Evolutionary conservation across 345 rosid species (phyloP).

Genomic region (Aquilaria sinensis): DNA sequence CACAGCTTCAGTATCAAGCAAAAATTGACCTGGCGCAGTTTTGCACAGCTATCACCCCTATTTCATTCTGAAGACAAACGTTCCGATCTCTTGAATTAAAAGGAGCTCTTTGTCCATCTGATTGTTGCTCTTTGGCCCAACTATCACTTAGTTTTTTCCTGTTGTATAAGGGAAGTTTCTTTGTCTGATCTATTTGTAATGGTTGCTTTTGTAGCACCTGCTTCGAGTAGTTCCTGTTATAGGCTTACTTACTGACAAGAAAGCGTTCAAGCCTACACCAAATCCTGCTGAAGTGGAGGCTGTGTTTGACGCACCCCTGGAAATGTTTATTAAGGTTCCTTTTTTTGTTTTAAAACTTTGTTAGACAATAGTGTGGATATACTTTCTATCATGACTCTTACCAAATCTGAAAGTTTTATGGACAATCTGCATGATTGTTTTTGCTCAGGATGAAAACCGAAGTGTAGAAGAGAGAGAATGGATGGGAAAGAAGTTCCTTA

Average conservation of each 20-base stretch:
- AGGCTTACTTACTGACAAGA: slow-evolving; percentile 35
- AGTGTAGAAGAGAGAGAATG: slow-evolving; percentile 45
- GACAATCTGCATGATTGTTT: neutral
- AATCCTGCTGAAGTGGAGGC: slow-evolving; percentile 56
- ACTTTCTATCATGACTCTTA: too few relatives aligned
- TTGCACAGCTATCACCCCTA: too few relatives aligned
- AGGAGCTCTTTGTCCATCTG: too few relatives aligned
- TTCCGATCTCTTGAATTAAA: too few relatives aligned
- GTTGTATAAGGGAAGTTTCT: too few relatives aligned
- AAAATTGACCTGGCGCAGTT: too few relatives aligned
- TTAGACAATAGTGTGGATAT: neutral
- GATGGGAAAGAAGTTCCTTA: slow-evolving; percentile 40
- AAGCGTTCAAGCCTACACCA: slow-evolving; percentile 38
- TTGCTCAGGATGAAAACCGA: slow-evolving; percentile 44
- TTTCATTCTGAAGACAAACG: too few relatives aligned
- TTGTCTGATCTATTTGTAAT: too few relatives aligned
- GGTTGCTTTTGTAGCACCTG: too few relatives aligned
- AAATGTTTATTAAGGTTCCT: slow-evolving; percentile 70
- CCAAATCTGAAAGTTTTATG: neutral
- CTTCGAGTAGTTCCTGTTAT: slow-evolving; percentile 49
- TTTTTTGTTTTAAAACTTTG: neutral
- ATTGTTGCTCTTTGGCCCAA: too few relatives aligned
- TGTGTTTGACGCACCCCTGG: slow-evolving; percentile 59
- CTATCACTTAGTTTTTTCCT: too few relatives aligned
- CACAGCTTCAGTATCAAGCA: too few relatives aligned